Evolutionary conservation across 2,329 filamentous ascomycete species (phyloP), one percentile per base, ranked within the genome.

Genomic region (Pestalotiopsis sp.): DNA sequence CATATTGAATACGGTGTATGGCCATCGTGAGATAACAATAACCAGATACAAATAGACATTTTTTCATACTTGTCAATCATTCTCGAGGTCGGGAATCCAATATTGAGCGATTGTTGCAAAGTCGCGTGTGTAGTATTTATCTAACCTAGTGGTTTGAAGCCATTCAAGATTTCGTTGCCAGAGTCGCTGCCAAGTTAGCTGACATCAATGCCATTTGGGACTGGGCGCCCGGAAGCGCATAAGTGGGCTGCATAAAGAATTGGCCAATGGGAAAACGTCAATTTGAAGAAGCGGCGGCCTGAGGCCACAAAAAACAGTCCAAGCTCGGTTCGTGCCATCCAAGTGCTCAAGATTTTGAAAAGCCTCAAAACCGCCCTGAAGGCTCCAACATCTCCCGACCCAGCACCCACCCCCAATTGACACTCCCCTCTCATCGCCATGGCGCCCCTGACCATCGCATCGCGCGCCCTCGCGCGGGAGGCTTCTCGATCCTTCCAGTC

Each of bases 381-480:
- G 72, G 31, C 31, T 56, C 39, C 68, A 45, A 39, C 68, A 27
- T 59, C 70, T 41, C 13, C 64, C 64, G 20, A 72, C 14, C 59
- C n/a, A 11, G 52, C 52, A 62, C 23, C 52, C n/a, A 39, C 64
- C 9, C 52, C 64, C 66, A 62, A 73, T 71, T 72, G 70, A 66
- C 66, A 71, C 69, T 68, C 68, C 71, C 68, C 69, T 72, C 70
- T 67, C 71, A 72, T 73, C 79, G 81, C 80, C 77, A 93, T 93
- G 91, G 90, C 90, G 82, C 85, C 90, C 80, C 88, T 94, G 82
- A 83, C 90, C 78, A 86, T 87, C 80, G 87, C 90, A 80, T 89
- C 92, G 80, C 89, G 90, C 82, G 85, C 89, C 78, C 86, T 93
- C 80, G 85, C 92, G 85, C 91, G 91, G 82, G 81, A 82, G 71